Evolutionary conservation across 1,284 basidiomycete genomes (phyloP).

Genomic region (Ceratobasidium sp.): DNA sequence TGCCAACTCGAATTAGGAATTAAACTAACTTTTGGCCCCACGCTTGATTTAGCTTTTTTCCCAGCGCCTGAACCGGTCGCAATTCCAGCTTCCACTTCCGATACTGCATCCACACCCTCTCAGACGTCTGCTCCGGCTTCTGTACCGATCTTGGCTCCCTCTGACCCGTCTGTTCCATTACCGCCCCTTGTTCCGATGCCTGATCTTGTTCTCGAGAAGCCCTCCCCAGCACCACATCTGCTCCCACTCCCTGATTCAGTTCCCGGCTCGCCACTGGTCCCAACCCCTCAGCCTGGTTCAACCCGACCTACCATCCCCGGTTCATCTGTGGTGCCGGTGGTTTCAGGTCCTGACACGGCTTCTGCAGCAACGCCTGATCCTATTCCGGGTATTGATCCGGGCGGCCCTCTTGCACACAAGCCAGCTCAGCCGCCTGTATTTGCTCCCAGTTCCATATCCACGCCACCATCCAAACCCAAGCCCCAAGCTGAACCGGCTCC

Average conservation of each 20-base stretch:
- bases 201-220: background rate
- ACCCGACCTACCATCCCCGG: background rate
- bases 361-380: background rate
- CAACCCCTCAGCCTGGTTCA: background rate
- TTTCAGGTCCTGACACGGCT: background rate
- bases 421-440: background rate
- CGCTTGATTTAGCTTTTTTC: too few relatives aligned
- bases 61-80: too few relatives aligned
- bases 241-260: background rate
- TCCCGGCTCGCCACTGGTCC: background rate
- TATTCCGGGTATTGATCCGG: background rate
- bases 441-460: background rate
- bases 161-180: background rate
- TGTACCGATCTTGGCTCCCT: background rate
- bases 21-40: too few relatives aligned
- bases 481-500: background rate
- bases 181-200: background rate
- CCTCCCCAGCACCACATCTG: background rate
- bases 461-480: background rate
- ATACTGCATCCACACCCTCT: too few relatives aligned
- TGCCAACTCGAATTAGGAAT: too few relatives aligned
- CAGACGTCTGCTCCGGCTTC: too few relatives aligned
- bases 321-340: background rate
- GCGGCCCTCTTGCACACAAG: background rate
- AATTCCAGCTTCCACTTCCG: too few relatives aligned